Base-by-base conservation (phyloP, 805 yeast species). In the Yamadazyma nakazawae region DNA sequence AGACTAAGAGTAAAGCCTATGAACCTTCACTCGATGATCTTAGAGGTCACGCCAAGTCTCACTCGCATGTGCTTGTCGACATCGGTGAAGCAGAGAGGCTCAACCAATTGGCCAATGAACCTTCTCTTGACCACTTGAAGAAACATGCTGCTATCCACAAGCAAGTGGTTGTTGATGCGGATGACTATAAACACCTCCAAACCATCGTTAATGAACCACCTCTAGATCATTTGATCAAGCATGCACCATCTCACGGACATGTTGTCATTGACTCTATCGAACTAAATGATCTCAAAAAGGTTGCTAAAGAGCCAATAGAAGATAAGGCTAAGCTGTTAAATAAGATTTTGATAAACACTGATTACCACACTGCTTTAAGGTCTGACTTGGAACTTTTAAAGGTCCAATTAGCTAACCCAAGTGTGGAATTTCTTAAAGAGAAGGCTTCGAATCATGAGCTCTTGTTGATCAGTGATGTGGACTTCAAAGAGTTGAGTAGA, bases 11-110 rank as follows among this genome's bases (percentile, higher is more conserved):
- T 17, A 36, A 35, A n/a, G 34, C 37, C 13, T 55, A 28, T 44
- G 64, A 58, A 40, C 65, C 66, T 12, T 50, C 65, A 9, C 42
- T 65, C 21, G 66, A 62, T 26, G 51, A 55, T 16, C 54, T 71
- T 13, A 46, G 52, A n/a, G 17, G 48, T 6, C 56, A 54, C 35
- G 58, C 58, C 14, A 47, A 46, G 8, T 37, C 49, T 2, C 32
- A 51, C 21, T 31, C 21, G 17, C 52, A 48, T 35, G 37, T 46
- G 1, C 17, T 54, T 1, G 50, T 61, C 13, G 46, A 54, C 42
- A 48, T 54, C 26, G 51, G 51, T 37, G 62, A 57, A 17, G 32
- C 40, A 5, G 37, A 55, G 1, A 26, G 49, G 6, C 38, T 47
- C 14, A 28, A 37, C 6, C 51, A 49, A 19, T 40, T 40, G 18